Evolutionary conservation across 164 flowering plant genomes (phyloP).

Genomic region (Akebia trifoliata): DNA sequence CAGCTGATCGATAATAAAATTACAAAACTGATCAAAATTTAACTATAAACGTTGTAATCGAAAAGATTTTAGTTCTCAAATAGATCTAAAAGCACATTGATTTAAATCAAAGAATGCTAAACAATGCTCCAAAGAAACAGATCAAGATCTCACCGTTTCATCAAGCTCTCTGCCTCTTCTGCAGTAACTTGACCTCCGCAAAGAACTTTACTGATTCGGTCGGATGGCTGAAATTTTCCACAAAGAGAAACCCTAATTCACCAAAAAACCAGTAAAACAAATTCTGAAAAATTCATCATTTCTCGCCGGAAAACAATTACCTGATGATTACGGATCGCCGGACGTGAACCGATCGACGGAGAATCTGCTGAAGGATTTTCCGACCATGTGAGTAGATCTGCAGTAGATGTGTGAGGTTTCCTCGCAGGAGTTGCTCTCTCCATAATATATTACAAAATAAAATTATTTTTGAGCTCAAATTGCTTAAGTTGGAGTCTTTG

Average conservation of each 20-base stretch:
- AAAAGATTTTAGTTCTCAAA: too few relatives aligned
- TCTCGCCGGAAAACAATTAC: slow-evolving; percentile 21
- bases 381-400: slow-evolving; percentile 96
- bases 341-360: slow-evolving; percentile 39
- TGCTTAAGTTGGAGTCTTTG: too few relatives aligned
- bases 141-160: slow-evolving; percentile 72
- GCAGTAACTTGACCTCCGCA: slow-evolving; percentile 95
- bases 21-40: too few relatives aligned
- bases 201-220: slow-evolving; percentile 78
- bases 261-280: slow-evolving; percentile 1
- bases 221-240: slow-evolving; percentile 69
- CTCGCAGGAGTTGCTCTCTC: slow-evolving; percentile 78
- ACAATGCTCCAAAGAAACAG: not conserved
- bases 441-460: slow-evolving; percentile 26
- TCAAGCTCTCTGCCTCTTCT: slow-evolving; percentile 75
- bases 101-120: not conserved
- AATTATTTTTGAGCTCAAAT: too few relatives aligned
- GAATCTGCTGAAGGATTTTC: slow-evolving; percentile 51
- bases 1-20: too few relatives aligned
- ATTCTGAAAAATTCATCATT: not conserved
- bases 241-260: slow-evolving; percentile 4
- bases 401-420: slow-evolving; percentile 86
- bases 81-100: too few relatives aligned
- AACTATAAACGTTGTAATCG: too few relatives aligned
- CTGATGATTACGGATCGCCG: slow-evolving; percentile 57